These are phyloP conservation scores for Henckelia pumila DNA, from an alignment of 257 asterid genomes.

Conservation along the genomic window DNA sequence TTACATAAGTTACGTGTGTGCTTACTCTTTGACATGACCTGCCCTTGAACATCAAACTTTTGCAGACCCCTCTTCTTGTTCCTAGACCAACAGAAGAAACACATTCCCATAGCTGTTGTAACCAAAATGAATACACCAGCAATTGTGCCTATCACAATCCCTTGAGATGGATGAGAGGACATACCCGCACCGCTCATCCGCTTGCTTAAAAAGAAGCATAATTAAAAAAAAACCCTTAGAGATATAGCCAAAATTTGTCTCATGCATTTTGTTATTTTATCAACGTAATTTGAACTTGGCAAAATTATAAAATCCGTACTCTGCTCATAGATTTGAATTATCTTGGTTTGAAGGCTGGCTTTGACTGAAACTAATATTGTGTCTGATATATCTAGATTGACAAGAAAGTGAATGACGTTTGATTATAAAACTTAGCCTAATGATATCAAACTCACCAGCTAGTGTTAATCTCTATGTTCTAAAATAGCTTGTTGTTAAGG, in stretches of 20 bases:
- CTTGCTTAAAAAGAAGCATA: slow-evolving; percentile 37
- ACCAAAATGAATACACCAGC: slow-evolving; percentile 49
- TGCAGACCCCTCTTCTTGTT: slow-evolving; percentile 30
- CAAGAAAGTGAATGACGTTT: neutral
- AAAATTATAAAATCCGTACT: slow-evolving; percentile 42
- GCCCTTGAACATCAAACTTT: slow-evolving; percentile 41
- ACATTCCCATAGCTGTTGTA: slow-evolving; percentile 31
- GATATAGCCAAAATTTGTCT: slow-evolving; percentile 25
- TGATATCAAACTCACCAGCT: neutral
- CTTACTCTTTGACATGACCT: slow-evolving; percentile 62
- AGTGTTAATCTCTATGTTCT: neutral
- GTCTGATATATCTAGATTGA: slow-evolving; percentile 49
- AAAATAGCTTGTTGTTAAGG: neutral
- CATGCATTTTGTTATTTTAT: neutral
- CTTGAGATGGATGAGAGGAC: slow-evolving; percentile 34
- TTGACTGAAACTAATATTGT: slow-evolving; percentile 42
- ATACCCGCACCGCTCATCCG: slow-evolving; percentile 38
- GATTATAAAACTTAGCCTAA: neutral
- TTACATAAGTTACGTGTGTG: neutral
- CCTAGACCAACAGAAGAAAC: slow-evolving; percentile 39
- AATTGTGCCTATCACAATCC: slow-evolving; percentile 43
- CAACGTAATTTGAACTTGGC: neutral
- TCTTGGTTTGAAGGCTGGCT: slow-evolving; percentile 34
- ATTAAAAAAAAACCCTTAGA: neutral
- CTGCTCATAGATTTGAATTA: slow-evolving; percentile 48